Base-by-base conservation (phyloP, 495 filamentous ascomycete genomes). In the Eremomyces bilateralis region DNA sequence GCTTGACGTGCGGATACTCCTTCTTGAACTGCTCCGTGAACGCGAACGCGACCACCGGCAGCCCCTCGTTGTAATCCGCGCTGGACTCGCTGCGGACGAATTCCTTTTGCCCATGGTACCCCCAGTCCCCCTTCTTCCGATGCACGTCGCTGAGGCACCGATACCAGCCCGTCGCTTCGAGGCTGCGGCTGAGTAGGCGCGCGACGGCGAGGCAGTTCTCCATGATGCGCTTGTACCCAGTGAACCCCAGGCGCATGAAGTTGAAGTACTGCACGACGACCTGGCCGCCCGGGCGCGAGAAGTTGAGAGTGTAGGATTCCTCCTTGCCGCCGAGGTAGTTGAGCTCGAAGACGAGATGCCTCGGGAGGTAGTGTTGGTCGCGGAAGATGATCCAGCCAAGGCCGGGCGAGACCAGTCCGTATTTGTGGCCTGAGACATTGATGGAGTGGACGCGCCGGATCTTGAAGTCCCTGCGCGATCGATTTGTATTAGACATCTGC, bases 311-410 rank as follows among this genome's bases (percentile, higher is more conserved):
- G 52, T 65, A 82, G 0, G 71, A 75, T 42, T 75, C 60, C 47
- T 80, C 76, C 1, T 70, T 77, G 15, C 76, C 76, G 21, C 76
- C 75, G 2, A 80, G 63, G 40, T 82, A 82, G 46, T 77, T 70
- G 5, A 80, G 59, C 43, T 80, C 69, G 45, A 81, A 80, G 43
- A 80, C 61, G 4, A 80, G 58, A 36, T 78, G 60, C 41, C 70
- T 64, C n/a, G 76, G 73, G 15, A 82, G 64, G 41, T 58, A 70
- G 12, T 64, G 53, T 42, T 75, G 62, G 45, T 75, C 71, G 17
- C 76, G 63, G 73, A 73, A 81, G 45, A 80, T 63, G 25, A 78
- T 70, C 76, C 76, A 82, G 3, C 75, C 76, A 0, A 82, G 58
- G 3, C 76, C 75, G 1, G 73, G 56, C 40, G 71, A 72, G n/a